Evolutionary conservation across 2,329 filamentous ascomycete genomes (phyloP).

Genomic region (Diaporthe humulicola): DNA sequence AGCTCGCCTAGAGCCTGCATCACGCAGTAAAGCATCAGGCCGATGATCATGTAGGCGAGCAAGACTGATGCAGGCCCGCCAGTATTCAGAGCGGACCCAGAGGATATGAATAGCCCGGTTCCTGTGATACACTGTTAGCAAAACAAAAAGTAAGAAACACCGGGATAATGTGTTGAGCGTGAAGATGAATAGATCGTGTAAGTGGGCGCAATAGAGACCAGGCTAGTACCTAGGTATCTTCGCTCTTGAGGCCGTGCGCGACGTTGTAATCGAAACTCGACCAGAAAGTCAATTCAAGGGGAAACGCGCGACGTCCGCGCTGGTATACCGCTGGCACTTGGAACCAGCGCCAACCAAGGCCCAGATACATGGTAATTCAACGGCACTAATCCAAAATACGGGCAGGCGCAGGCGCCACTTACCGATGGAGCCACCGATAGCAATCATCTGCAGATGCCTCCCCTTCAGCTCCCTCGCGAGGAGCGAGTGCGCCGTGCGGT

Average conservation of each 20-base stretch:
- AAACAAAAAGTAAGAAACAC: not conserved
- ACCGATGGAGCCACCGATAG: constrained; percentile 93
- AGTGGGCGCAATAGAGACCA: not conserved
- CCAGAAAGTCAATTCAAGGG: not conserved
- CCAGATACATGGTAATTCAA: not conserved
- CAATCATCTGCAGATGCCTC: constrained; percentile 96
- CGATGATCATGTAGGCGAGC: constrained; percentile 83
- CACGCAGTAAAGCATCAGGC: constrained; percentile 90
- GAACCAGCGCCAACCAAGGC: not conserved
- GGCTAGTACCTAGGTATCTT: not conserved
- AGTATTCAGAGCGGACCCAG: constrained; percentile 75
- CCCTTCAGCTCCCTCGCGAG: constrained; percentile 84
- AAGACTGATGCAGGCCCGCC: constrained; percentile 85
- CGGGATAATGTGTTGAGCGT: not conserved
- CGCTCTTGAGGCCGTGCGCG: constrained; percentile 12
- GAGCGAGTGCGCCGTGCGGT: constrained; percentile 82
- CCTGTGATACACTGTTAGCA: constrained; percentile 58
- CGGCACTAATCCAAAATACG: not conserved
- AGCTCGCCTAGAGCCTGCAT: constrained; percentile 93
- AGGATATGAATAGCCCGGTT: constrained; percentile 89
- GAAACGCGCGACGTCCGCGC: not conserved
- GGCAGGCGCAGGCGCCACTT: constrained; percentile 39
- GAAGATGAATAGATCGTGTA: not conserved
- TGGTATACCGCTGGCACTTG: not conserved
- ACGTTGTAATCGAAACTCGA: constrained; percentile 6